Conservation (phyloP, 257 asterid genomes). For the Mitragyna speciosa region DNA sequence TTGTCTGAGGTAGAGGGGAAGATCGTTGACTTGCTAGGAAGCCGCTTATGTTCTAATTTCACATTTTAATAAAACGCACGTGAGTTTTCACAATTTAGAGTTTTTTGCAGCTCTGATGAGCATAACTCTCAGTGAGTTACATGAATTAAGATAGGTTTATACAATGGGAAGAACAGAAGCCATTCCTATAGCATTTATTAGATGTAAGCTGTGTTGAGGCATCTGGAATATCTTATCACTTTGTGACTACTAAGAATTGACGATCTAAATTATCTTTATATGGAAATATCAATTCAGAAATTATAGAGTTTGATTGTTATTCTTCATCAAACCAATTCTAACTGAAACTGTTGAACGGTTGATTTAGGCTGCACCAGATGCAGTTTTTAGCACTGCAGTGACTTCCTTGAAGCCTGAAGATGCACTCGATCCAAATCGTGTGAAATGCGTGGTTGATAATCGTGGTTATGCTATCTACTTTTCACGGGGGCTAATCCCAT, state of each 20-base stretch:
- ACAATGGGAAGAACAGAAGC: not conserved
- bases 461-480: slow-evolving; percentile 82
- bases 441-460: slow-evolving; percentile 75
- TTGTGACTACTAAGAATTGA: not conserved
- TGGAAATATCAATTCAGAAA: not conserved
- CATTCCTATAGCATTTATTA: not conserved
- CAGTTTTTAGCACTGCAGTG: slow-evolving; percentile 85
- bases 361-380: slow-evolving; percentile 82
- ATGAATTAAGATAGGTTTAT: not conserved
- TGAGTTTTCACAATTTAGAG: not conserved
- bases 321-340: slow-evolving; percentile 7
- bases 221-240: not conserved
- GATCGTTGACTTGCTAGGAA: not conserved
- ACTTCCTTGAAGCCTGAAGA: slow-evolving; percentile 82
- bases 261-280: not conserved
- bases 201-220: not conserved
- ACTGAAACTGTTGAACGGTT: slow-evolving; percentile 10
- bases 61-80: no score
- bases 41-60: not conserved
- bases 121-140: not conserved
- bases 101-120: not conserved
- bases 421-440: slow-evolving; percentile 84
- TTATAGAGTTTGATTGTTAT: not conserved
- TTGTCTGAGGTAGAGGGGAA: not conserved
- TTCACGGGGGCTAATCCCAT: slow-evolving; percentile 81